Conservation (phyloP, 345 rosid species). For the Brassica rapa region DNA sequence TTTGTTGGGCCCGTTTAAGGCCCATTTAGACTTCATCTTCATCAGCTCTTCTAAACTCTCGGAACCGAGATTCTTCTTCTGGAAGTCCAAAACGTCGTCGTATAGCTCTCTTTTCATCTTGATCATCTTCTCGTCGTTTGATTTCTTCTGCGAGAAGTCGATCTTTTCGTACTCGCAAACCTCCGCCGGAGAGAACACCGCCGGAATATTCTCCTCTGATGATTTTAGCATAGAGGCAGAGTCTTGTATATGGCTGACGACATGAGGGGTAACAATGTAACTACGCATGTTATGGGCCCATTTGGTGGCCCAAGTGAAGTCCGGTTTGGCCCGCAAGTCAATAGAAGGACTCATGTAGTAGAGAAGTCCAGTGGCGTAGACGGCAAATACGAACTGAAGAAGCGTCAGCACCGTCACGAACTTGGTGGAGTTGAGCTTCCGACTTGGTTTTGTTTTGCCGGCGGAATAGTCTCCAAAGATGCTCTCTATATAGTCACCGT, state of each 20-base stretch:
- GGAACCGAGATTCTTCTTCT: conserved; percentile 57
- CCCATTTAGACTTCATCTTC: conserved; percentile 91
- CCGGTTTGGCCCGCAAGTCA: conserved; percentile 75
- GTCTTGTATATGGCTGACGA: conserved; percentile 62
- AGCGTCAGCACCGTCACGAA: conserved; percentile 73
- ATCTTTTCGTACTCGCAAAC: conserved; percentile 90
- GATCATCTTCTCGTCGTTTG: conserved; percentile 71
- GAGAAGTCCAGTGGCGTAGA: conserved; percentile 83
- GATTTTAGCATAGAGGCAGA: conserved; percentile 43
- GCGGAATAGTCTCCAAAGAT: conserved; percentile 66
- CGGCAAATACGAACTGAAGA: conserved; percentile 83
- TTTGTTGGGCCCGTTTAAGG: conserved; percentile 51
- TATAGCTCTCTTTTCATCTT: conserved; percentile 76
- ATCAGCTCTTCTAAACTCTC: conserved; percentile 72
- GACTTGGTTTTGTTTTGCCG: conserved; percentile 44
- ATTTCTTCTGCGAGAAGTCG: conserved; percentile 87
- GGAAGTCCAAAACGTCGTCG: conserved; percentile 62
- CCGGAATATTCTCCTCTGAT: conserved; percentile 34
- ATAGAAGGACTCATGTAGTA: conserved; percentile 89
- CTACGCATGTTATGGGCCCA: conserved; percentile 75
- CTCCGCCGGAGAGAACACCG: conserved; percentile 43
- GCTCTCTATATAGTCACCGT: conserved; percentile 78
- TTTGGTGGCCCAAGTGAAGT: conserved; percentile 86
- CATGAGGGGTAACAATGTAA: conserved; percentile 64
- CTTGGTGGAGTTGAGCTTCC: conserved; percentile 50